These are phyloP conservation scores for Cladophialophora psammophila DNA, from an alignment of 2,329 filamentous ascomycete genomes.

Conservation along the genomic window DNA sequence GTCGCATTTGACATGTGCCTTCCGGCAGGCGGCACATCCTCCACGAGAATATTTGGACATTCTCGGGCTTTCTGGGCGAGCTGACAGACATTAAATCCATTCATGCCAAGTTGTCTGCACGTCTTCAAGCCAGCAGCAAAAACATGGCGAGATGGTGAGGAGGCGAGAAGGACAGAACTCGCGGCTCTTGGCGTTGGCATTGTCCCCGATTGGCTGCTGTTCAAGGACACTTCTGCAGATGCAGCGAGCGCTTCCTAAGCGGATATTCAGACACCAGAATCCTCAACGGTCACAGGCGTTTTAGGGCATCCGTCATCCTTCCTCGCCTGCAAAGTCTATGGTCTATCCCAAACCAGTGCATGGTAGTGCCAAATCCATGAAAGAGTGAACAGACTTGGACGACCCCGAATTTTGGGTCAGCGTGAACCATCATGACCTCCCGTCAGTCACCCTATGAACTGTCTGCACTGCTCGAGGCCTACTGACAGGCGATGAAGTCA, in stretches of 20 bases:
- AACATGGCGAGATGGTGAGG: background rate
- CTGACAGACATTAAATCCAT: background rate
- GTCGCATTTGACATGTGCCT: slow-evolving; percentile 16
- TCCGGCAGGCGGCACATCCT: slow-evolving; percentile 12
- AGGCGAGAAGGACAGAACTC: background rate
- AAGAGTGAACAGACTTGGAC: slow-evolving; percentile 24
- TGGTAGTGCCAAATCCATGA: slow-evolving; percentile 34
- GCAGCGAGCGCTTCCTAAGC: slow-evolving; percentile 1
- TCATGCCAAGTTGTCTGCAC: background rate
- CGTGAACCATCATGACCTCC: slow-evolving; percentile 36
- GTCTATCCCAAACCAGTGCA: background rate
- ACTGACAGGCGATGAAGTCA: slow-evolving; percentile 68
- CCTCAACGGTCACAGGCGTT: background rate
- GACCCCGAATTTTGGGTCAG: slow-evolving; percentile 35
- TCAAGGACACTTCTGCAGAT: slow-evolving; percentile 20
- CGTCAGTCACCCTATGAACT: slow-evolving; percentile 22
- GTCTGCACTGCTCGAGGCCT: background rate
- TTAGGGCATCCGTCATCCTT: background rate
- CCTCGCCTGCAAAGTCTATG: background rate
- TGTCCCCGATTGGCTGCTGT: slow-evolving; percentile 12
- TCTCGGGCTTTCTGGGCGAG: background rate
- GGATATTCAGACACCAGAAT: background rate
- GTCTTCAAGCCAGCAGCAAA: background rate
- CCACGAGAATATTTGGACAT: slow-evolving; percentile 21
- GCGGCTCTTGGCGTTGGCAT: background rate